These are phyloP conservation scores for Cryptococcus neoformans DNA, from an alignment of 1,284 basidiomycete species.

Conservation along the genomic window DNA sequence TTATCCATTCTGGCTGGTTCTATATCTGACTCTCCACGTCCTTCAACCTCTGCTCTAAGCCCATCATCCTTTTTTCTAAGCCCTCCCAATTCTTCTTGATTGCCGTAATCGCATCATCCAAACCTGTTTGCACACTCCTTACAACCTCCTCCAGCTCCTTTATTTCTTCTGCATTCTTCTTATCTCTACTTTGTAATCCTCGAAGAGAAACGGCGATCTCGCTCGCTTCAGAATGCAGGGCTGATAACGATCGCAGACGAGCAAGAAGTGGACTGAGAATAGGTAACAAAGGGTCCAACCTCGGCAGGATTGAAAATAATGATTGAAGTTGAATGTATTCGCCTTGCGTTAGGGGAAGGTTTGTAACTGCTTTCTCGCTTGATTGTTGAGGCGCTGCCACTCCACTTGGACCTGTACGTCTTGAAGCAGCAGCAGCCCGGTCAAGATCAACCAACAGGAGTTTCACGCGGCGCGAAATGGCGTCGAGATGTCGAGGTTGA, in stretches of 20 bases:
- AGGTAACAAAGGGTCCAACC: slow-evolving; percentile 81
- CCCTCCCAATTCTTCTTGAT: slow-evolving; percentile 67
- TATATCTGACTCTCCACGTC: slow-evolving; percentile 11
- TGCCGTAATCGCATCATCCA: slow-evolving; percentile 65
- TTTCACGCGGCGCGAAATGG: slow-evolving; percentile 92
- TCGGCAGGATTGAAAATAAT: slow-evolving; percentile 68
- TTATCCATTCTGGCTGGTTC: too few species aligned
- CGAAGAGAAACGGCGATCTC: slow-evolving; percentile 61
- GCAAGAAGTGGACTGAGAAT: slow-evolving; percentile 88
- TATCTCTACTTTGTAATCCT: slow-evolving; percentile 69
- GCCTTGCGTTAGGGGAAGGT: slow-evolving; percentile 52
- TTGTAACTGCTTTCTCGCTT: slow-evolving; percentile 3
- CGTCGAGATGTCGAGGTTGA: slow-evolving; percentile 93
- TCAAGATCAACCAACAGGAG: slow-evolving; percentile 90
- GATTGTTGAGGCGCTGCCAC: slow-evolving; percentile 47
- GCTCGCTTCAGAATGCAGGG: slow-evolving; percentile 76
- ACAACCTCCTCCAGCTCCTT: slow-evolving; percentile 68
- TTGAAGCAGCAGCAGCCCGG: slow-evolving; percentile 61
- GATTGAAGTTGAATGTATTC: slow-evolving; percentile 57
- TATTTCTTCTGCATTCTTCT: slow-evolving; percentile 60
- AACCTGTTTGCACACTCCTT: slow-evolving; percentile 65
- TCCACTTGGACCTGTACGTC: slow-evolving; percentile 31
- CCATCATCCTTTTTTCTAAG: slow-evolving; percentile 57
- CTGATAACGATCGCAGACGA: slow-evolving; percentile 76
- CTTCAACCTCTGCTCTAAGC: slow-evolving; percentile 53